Conservation (phyloP, 1,284 basidiomycete genomes). For the Athelia sp. region DNA sequence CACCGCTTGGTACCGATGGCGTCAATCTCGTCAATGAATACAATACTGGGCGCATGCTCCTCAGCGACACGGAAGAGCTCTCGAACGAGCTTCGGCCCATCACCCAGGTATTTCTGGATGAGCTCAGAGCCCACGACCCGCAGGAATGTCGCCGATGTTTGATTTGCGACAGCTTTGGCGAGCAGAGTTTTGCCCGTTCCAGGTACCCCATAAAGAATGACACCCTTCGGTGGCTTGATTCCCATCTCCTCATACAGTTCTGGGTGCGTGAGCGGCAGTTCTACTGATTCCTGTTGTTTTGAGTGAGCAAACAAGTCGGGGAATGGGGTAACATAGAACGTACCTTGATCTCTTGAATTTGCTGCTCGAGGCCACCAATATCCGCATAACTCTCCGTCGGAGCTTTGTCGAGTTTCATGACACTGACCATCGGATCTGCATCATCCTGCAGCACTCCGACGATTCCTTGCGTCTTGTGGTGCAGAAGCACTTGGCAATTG, state of each 20-base stretch:
- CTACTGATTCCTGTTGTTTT: constrained; percentile 85
- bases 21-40: constrained; percentile 99
- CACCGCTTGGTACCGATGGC: constrained; percentile 98
- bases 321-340: constrained; percentile 12
- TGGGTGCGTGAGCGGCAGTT: constrained; percentile 95
- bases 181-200: constrained; percentile 98
- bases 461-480: constrained; percentile 95
- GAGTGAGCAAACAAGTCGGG: neutral
- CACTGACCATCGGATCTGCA: constrained; percentile 95
- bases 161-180: constrained; percentile 98
- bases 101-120: constrained; percentile 99
- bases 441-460: constrained; percentile 97
- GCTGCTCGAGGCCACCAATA: constrained; percentile 93
- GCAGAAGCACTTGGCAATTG: constrained; percentile 91
- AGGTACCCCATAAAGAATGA: constrained; percentile 97
- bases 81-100: constrained; percentile 98
- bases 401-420: constrained; percentile 99
- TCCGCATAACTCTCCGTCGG: constrained; percentile 99
- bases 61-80: constrained; percentile 97
- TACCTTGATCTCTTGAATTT: constrained; percentile 99
- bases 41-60: constrained; percentile 97
- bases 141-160: constrained; percentile 97
- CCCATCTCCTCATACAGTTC: constrained; percentile 99
- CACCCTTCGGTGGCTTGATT: constrained; percentile 97
- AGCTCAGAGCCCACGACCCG: constrained; percentile 98